Conservation (phyloP, 2,329 filamentous ascomycete genomes). For the Daldinia sp. region DNA sequence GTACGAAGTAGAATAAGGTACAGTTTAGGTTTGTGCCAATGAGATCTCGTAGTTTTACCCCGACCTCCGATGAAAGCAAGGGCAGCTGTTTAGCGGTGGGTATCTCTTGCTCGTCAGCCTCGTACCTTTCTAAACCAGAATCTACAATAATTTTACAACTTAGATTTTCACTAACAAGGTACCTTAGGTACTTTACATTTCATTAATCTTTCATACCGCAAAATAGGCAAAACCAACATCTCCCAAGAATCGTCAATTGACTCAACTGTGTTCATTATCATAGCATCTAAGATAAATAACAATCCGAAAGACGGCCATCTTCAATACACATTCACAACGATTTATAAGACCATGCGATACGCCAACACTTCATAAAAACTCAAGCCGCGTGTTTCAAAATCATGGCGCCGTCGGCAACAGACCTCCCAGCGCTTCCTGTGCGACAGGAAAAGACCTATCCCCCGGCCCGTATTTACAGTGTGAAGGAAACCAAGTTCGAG, state of each 20-base stretch:
- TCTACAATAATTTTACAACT: conserved; percentile 2
- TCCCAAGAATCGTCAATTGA: not conserved
- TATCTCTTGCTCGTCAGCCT: conserved; percentile 27
- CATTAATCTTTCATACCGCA: not conserved
- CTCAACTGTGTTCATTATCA: not conserved
- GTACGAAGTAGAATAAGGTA: not conserved
- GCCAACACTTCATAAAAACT: not conserved
- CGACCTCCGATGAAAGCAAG: conserved; percentile 15
- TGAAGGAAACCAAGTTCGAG: conserved; percentile 69
- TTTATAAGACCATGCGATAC: not conserved
- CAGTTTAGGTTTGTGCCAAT: not conserved
- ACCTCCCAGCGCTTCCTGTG: conserved; percentile 53
- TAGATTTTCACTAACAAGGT: too few species aligned
- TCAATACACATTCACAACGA: not conserved
- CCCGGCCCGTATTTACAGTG: conserved; percentile 65
- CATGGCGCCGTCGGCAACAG: conserved; percentile 65
- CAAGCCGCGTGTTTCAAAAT: conserved; percentile 31
- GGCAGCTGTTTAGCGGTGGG: not conserved
- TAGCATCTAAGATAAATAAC: not conserved
- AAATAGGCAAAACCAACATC: not conserved
- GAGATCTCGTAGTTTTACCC: conserved; percentile 2
- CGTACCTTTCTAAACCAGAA: conserved; percentile 1
- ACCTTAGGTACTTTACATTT: too few species aligned
- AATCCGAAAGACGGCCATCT: not conserved
- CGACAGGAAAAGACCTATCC: conserved; percentile 58